Base-by-base conservation (phyloP, 192 early-diverging fungal genomes). In the Coemansia reversa region DNA sequence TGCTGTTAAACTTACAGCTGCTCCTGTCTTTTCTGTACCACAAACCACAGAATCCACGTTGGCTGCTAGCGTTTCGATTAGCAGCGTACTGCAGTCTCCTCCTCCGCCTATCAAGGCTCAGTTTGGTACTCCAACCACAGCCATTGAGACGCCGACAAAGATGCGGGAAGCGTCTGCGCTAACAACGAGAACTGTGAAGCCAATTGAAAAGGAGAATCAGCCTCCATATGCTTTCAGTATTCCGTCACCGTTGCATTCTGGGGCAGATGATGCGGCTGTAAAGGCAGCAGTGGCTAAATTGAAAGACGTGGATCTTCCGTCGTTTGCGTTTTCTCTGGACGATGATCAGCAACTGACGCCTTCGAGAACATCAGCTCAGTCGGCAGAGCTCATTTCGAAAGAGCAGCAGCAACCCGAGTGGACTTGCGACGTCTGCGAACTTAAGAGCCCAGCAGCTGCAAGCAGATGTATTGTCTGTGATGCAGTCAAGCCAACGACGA, bases 401-500 rank as follows among this genome's bases (percentile, higher is more conserved):
- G 3, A 55, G 8, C 18, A 33, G 51, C 32, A 39, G 50, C 1
- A 55, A 50, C 12, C 35, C 8, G 57, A 70, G 22, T 70, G 69
- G 69, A 35, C 48, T 11, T 70, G 69, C 45, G 51, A 50, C n/a
- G 39, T 55, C 12, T 74, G 72, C n/a, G 65, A 67, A 4, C 51
- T 67, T 7, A 59, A 54, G 65, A 74, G 59, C 24, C 61, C 65
- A 19, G 39, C 24, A n/a, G 20, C 24, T 6, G 60, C 65, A 19
- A 35, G 18, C 18, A 52, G 60, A 18, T 74, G 72, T 28, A 39
- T 52, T 25, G 65, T 63, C n/a, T 78, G 75, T 47, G 75, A 78
- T 18, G 45, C 66, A 0, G 47, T 62, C 3, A 73, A 69, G 24
- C 70, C 75, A 1, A 60, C 54, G 0, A 50, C 12, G 0, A 20